These are phyloP conservation scores for Fusarium sp. DNA, from an alignment of 2,329 filamentous ascomycete species.

Conservation along the genomic window DNA sequence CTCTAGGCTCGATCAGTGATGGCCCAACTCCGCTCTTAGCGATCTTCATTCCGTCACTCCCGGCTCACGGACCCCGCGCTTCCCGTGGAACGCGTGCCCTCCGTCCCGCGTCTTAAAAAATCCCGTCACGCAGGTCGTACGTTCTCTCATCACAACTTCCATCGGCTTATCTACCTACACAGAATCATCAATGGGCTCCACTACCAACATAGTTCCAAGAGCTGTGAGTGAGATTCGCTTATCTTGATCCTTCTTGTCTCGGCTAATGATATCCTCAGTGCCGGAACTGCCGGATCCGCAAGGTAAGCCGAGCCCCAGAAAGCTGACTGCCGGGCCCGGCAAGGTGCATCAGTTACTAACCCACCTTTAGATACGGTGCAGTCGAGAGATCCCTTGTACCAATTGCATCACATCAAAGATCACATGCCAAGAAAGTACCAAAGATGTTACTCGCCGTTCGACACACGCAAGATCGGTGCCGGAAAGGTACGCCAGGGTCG, in stretches of 20 bases:
- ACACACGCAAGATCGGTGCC: background rate
- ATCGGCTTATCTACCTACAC: background rate
- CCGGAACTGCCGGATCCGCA: background rate
- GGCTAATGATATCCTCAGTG: background rate
- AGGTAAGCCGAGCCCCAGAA: background rate
- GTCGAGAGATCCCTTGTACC: background rate
- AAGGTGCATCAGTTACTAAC: background rate
- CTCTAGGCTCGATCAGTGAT: background rate
- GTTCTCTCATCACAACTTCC: background rate
- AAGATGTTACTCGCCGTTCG: background rate
- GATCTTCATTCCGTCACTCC: background rate
- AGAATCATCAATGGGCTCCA: background rate
- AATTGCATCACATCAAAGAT: background rate
- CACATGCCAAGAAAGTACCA: background rate
- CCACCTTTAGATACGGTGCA: background rate
- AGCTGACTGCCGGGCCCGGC: background rate
- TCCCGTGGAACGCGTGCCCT: background rate
- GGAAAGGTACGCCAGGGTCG: background rate
- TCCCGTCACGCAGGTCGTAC: background rate
- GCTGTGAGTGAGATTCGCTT: background rate
- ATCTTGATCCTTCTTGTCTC: background rate
- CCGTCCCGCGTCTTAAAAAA: background rate
- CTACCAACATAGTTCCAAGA: background rate
- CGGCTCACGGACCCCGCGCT: background rate
- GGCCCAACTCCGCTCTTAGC: background rate